Evolutionary conservation across 768 basidiomycete species (phyloP).

Genomic region (Suillus cothurnatus): DNA sequence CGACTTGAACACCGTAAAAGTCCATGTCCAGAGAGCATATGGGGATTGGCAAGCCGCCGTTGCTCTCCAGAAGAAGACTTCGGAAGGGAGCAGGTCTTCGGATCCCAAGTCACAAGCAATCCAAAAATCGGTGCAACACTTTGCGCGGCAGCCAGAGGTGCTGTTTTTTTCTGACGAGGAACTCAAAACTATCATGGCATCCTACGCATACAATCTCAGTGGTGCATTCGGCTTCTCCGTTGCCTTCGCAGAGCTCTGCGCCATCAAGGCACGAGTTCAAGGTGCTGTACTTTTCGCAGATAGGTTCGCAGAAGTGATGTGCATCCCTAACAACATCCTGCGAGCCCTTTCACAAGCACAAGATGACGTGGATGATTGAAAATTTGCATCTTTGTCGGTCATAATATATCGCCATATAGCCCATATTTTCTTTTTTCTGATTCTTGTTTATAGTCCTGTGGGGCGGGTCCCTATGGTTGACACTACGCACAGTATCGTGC

Average conservation of each 20-base stretch:
- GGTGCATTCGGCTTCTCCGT: slow-evolving; percentile 51
- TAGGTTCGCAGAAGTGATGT: slow-evolving; percentile 28
- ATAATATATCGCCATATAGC: not conserved
- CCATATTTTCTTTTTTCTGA: no score
- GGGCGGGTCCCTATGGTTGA: no score
- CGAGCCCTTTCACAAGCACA: slow-evolving; percentile 23
- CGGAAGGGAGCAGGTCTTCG: slow-evolving; percentile 16
- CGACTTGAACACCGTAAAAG: slow-evolving; percentile 43
- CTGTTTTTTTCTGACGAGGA: slow-evolving; percentile 33
- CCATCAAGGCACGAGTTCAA: slow-evolving; percentile 53
- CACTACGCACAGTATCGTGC: no score
- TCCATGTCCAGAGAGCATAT: slow-evolving; percentile 37
- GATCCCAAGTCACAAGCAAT: slow-evolving; percentile 29
- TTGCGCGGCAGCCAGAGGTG: slow-evolving; percentile 29
- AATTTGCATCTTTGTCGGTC: not conserved
- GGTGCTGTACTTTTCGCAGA: slow-evolving; percentile 23
- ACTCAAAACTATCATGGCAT: slow-evolving; percentile 49
- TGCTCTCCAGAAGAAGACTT: slow-evolving; percentile 5
- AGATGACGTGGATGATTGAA: slow-evolving; percentile 10
- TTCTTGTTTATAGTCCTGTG: no score
- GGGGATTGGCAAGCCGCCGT: slow-evolving; percentile 20
- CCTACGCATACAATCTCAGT: slow-evolving; percentile 48
- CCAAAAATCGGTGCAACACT: slow-evolving; percentile 11
- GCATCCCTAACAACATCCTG: slow-evolving; percentile 19
- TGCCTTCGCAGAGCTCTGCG: slow-evolving; percentile 54